Base-by-base conservation (phyloP, 768 basidiomycete genomes). In the Leucosporidium yakuticum region DNA sequence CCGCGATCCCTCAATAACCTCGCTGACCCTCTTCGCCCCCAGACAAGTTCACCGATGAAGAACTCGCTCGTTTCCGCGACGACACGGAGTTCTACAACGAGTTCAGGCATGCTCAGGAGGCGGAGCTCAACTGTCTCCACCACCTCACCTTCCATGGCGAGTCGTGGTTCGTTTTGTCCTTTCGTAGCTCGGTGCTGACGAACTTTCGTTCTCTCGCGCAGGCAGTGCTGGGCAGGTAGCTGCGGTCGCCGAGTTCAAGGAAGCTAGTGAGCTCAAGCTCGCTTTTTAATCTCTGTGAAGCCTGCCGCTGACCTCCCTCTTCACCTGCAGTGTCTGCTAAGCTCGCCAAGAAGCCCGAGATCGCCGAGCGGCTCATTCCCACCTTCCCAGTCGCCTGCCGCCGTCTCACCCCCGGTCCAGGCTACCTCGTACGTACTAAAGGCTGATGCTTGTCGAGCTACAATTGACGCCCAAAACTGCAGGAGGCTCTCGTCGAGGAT, bases 331-430 rank as follows among this genome's bases (percentile, higher is more conserved):
- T 87, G 84, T 57, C 78, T 57, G 74, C 81, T 65, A 82, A 82
- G 65, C 77, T 87, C 23, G 81, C 79, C 20, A 83, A 83, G 75
- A 86, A 83, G 73, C 85, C 85, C 2, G 82, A 83, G 81, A 87
- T 87, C 70, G 83, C 84, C 14, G 57, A 64, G 59, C 47, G 17
- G 31, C 36, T 67, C 27, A 55, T 67, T 85, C 86, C 19, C 79
- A 83, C 27, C 57, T 87, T 86, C 70, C 79, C 82, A 6, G 82
- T 86, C 21, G 81, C 79, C 6, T 88, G 86, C 77, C 81, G 85
- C 34, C 81, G 67, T 21, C 77, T 87, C 57, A 88, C 87, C 0
- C 85, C 86, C 2, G 87, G 86, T 0, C 85, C 85, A 14, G 86
- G 87, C 11, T 88, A 86, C 74, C 81, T 88, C 39, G 34, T 36